Evolutionary conservation across 768 basidiomycete genomes (phyloP).

Genomic region (Dioszegia aurantiaca): DNA sequence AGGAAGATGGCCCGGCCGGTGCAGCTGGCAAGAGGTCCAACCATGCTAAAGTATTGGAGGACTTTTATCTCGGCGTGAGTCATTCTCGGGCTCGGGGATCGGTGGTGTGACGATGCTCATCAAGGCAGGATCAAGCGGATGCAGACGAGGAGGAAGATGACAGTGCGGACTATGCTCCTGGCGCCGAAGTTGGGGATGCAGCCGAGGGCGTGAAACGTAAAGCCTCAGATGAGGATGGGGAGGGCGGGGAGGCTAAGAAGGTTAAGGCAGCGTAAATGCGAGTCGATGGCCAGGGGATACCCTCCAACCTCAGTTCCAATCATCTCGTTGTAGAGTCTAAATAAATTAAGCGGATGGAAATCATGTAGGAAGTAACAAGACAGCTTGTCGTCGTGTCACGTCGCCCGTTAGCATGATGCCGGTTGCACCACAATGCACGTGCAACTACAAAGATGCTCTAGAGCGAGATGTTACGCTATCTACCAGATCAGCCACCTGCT

Average conservation of each 20-base stretch:
- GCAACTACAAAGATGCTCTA: background rate
- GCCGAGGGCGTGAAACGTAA: conserved; percentile 3
- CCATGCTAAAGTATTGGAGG: background rate
- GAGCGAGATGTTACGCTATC: background rate
- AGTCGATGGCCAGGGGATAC: background rate
- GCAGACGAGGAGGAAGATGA: conserved; percentile 6
- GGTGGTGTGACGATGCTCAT: no score
- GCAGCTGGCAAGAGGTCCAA: conserved; percentile 6
- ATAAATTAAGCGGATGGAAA: no score
- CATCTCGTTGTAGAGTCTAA: no score
- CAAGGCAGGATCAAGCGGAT: background rate
- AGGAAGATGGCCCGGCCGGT: conserved; percentile 9
- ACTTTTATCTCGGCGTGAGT: background rate
- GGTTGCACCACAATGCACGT: no score
- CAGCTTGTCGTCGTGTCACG: no score
- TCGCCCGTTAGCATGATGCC: no score
- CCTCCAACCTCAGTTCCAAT: no score
- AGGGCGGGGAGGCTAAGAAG: conserved; percentile 15
- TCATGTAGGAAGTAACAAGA: no score
- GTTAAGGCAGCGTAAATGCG: conserved; percentile 13
- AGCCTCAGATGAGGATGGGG: conserved; percentile 12
- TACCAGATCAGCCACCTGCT: conserved; percentile 35
- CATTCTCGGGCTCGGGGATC: background rate
- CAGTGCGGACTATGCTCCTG: conserved; percentile 2
- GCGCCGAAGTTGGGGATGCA: conserved; percentile 1